Evolutionary conservation across 1,284 basidiomycete genomes (phyloP).

Genomic region (Trichosporon sp.): DNA sequence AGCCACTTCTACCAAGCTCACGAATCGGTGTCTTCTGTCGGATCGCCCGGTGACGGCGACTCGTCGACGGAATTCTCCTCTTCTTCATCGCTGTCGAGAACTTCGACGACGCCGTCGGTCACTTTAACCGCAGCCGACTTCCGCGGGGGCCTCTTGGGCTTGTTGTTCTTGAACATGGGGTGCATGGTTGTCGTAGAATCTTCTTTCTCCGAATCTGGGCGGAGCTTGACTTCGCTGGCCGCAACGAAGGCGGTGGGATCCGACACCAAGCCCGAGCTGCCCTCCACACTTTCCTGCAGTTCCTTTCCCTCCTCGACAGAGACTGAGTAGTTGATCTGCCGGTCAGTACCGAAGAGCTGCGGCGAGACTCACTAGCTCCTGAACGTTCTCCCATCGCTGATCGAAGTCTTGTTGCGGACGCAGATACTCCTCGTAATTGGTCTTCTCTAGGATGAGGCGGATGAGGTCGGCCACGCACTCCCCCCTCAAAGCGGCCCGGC

Average conservation of each 20-base stretch:
- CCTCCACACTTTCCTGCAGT: neutral
- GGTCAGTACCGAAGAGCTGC: slow-evolving; percentile 4
- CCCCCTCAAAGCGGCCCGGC: slow-evolving; percentile 57
- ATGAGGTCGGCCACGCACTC: slow-evolving; percentile 63
- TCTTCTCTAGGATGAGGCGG: slow-evolving; percentile 56
- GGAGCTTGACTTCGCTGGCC: slow-evolving; percentile 14
- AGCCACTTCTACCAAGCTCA: slow-evolving; percentile 6
- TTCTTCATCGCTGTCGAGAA: slow-evolving; percentile 38
- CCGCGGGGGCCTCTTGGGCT: neutral
- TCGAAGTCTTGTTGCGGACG: slow-evolving; percentile 67
- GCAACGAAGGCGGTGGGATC: neutral
- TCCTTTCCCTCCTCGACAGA: slow-evolving; percentile 31
- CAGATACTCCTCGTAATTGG: slow-evolving; percentile 65
- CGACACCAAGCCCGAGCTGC: neutral
- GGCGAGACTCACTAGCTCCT: slow-evolving; percentile 61
- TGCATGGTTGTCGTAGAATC: slow-evolving; percentile 17
- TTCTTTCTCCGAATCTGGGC: neutral
- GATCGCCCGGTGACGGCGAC: neutral
- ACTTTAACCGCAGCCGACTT: slow-evolving; percentile 5
- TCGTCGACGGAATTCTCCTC: slow-evolving; percentile 25
- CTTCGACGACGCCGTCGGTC: slow-evolving; percentile 29
- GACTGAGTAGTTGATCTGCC: slow-evolving; percentile 45
- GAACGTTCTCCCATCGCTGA: slow-evolving; percentile 76
- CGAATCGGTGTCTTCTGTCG: slow-evolving; percentile 7
- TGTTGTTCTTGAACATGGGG: slow-evolving; percentile 27